Percentiles rank a stretch among this genome's conserved stretches.
Evolutionary conservation across 441 rosid species (phyloP).

Genomic region (Erodium trifolium): DNA sequence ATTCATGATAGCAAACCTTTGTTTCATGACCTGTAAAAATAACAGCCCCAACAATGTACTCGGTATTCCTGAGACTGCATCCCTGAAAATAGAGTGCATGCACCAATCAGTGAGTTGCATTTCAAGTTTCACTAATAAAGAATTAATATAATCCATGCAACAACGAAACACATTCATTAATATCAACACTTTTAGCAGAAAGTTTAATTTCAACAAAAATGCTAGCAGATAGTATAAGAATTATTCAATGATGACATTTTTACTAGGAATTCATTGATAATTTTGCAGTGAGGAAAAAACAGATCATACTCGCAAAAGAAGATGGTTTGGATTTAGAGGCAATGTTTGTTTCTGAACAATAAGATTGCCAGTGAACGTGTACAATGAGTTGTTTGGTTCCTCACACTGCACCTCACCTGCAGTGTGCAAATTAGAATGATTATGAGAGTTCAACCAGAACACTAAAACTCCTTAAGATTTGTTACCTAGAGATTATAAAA

Average conservation of each 20-base stretch:
- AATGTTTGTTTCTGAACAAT: constrained; percentile 72
- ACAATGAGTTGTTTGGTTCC: constrained; percentile 94
- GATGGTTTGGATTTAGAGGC: constrained; percentile 91
- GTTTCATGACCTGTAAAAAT: constrained; percentile 90
- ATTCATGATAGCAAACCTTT: constrained; percentile 50
- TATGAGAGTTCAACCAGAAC: constrained; percentile 9
- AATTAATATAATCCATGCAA: not conserved
- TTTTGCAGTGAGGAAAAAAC: constrained; percentile 5
- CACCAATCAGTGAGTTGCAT: constrained; percentile 15
- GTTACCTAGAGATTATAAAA: too few species aligned
- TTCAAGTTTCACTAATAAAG: constrained; percentile 7
- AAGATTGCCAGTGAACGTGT: constrained; percentile 98
- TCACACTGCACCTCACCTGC: constrained; percentile 98
- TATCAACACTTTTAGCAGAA: not conserved
- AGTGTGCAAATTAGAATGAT: constrained; percentile 25
- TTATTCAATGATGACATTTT: constrained; percentile 12
- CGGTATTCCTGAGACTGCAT: constrained; percentile 97
- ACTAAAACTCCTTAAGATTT: not conserved
- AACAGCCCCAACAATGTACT: constrained; percentile 73
- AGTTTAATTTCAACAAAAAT: not conserved
- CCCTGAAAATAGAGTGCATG: constrained; percentile 50
- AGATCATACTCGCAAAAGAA: constrained; percentile 74
- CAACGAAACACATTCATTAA: not conserved
- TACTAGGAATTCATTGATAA: not conserved
- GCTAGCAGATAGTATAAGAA: constrained; percentile 1